These are phyloP conservation scores for Candida vaughaniae DNA, from an alignment of 805 yeast genomes.

Conservation along the genomic window DNA sequence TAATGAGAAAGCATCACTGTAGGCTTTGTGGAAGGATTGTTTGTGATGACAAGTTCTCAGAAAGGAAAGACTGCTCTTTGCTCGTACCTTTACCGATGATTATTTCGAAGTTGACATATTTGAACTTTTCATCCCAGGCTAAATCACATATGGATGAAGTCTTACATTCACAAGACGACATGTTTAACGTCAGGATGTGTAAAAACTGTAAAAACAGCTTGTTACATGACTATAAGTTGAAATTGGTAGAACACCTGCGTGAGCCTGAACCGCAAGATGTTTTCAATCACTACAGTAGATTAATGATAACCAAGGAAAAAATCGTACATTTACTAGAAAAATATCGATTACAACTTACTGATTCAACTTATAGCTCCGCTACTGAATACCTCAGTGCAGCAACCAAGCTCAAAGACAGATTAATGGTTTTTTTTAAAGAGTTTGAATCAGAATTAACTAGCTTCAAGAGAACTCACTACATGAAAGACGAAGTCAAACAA, in stretches of 20 bases:
- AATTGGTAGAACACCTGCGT: not conserved
- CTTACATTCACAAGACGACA: conserved; percentile 3
- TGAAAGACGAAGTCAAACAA: conserved; percentile 14
- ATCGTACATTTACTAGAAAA: conserved; percentile 9
- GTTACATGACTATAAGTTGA: conserved; percentile 48
- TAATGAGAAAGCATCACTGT: conserved; percentile 84
- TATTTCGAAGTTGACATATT: conserved; percentile 34
- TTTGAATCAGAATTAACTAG: conserved; percentile 25
- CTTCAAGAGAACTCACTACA: conserved; percentile 24
- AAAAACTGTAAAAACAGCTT: conserved; percentile 62
- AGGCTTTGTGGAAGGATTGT: conserved; percentile 81
- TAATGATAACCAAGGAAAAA: conserved; percentile 9
- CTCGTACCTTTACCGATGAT: conserved; percentile 55
- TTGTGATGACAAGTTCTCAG: conserved; percentile 58
- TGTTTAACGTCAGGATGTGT: conserved; percentile 39
- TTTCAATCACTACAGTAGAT: conserved; percentile 9
- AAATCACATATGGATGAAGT: conserved; percentile 17
- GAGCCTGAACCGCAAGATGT: conserved; percentile 3
- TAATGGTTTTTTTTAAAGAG: conserved; percentile 25
- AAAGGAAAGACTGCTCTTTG: conserved; percentile 63
- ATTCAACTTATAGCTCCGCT: not conserved
- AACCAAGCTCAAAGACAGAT: conserved; percentile 11
- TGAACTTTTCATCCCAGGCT: conserved; percentile 31
- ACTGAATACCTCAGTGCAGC: conserved; percentile 3
- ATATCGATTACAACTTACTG: conserved; percentile 3